Conservation (phyloP, 192 early-diverging fungal species). For the Phlyctochytrium planicorne region DNA sequence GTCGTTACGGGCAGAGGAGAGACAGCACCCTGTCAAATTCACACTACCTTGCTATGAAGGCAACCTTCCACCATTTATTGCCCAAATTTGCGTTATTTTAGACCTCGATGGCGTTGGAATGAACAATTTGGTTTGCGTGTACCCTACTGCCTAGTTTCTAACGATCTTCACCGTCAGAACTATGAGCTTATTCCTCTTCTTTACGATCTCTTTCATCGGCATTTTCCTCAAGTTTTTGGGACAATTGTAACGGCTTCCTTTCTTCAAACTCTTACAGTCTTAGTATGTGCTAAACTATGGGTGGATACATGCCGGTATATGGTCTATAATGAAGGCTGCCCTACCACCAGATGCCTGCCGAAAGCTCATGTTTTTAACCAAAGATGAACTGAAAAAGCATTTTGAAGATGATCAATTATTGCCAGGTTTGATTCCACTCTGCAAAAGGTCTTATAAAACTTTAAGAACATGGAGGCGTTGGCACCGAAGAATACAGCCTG, state of each 20-base stretch:
- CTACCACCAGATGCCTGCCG: slow-evolving; percentile 43
- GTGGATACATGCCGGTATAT: slow-evolving; percentile 56
- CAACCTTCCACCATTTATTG: slow-evolving; percentile 7
- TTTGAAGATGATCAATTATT: slow-evolving; percentile 32
- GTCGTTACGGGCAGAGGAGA: neutral
- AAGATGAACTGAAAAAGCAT: slow-evolving; percentile 28
- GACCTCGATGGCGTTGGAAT: slow-evolving; percentile 49
- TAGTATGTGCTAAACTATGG: slow-evolving; percentile 55
- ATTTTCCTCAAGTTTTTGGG: slow-evolving; percentile 48
- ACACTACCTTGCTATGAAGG: neutral
- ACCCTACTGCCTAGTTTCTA: neutral
- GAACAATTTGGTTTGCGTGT: slow-evolving; percentile 25
- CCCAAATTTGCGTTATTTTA: slow-evolving; percentile 39
- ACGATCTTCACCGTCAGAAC: slow-evolving; percentile 20
- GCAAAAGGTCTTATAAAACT: neutral
- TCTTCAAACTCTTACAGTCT: neutral
- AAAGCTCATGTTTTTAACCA: slow-evolving; percentile 40
- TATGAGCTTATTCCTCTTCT: slow-evolving; percentile 48
- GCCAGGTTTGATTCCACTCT: slow-evolving; percentile 15
- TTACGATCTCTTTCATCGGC: slow-evolving; percentile 38
- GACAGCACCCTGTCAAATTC: neutral
- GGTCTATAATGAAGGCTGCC: slow-evolving; percentile 41
- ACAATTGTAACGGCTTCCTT: slow-evolving; percentile 20
- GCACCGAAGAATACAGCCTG: slow-evolving; percentile 14
- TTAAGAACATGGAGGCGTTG: slow-evolving; percentile 8